phyloP scores from a whole-genome alignment of 192 early-diverging fungal genomes.

The Rhizoclosmatium globosum region DNA sequence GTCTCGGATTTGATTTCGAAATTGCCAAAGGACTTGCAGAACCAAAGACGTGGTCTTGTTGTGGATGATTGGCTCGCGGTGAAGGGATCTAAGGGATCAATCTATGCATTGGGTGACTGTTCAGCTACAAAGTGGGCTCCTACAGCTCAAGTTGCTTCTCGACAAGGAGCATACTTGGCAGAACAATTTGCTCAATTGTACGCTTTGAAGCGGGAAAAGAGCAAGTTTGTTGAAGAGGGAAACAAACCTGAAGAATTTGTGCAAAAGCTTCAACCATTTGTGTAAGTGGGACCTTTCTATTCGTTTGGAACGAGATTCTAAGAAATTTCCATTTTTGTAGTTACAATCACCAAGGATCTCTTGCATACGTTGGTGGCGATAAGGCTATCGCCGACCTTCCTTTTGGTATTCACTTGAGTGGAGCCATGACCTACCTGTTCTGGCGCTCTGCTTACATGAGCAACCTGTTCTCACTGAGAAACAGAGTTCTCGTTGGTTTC shows the following conservation, averaged over 20 bases:
- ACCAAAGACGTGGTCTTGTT: constrained; percentile 70
- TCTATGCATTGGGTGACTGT: constrained; percentile 80
- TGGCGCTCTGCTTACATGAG: constrained; percentile 61
- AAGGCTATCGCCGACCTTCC: constrained; percentile 96
- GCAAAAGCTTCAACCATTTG: constrained; percentile 31
- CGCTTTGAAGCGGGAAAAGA: constrained; percentile 28
- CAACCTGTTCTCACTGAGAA: constrained; percentile 85
- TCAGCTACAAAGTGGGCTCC: constrained; percentile 79
- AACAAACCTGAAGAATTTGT: constrained; percentile 17
- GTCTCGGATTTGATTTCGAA: constrained; percentile 72
- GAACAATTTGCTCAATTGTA: constrained; percentile 71
- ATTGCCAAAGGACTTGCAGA: constrained; percentile 66
- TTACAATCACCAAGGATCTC: constrained; percentile 85
- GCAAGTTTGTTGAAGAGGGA: neutral
- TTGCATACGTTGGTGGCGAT: constrained; percentile 95
- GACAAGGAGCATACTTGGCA: constrained; percentile 90
- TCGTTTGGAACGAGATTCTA: constrained; percentile 16
- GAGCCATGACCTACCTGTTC: constrained; percentile 58
- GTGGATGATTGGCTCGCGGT: constrained; percentile 78
- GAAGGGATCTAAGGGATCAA: constrained; percentile 60
- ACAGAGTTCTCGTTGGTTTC: constrained; percentile 79
- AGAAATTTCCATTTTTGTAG: constrained; percentile 35
- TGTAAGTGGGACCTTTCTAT: constrained; percentile 16
- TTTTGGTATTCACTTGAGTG: constrained; percentile 53
- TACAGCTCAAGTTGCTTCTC: constrained; percentile 86